These are phyloP conservation scores for Bruguiera sexangula DNA, from an alignment of 345 rosid species.

Conservation along the genomic window DNA sequence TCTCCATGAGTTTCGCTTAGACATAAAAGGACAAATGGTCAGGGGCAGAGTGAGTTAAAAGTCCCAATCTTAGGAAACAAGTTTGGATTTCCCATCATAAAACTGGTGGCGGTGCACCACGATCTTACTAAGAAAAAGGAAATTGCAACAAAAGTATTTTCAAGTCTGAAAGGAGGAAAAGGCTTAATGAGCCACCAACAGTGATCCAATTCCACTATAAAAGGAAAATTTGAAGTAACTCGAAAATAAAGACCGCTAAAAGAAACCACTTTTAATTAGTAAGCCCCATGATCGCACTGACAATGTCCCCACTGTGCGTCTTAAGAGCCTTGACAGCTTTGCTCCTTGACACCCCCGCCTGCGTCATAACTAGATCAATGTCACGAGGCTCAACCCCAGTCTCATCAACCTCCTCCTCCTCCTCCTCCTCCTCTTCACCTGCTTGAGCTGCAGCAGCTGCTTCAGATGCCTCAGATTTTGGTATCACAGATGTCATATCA, in stretches of 20 bases:
- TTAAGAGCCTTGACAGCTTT: constrained; percentile 83
- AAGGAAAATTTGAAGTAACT: too few relatives aligned
- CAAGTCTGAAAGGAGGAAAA: too few relatives aligned
- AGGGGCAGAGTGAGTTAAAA: too few relatives aligned
- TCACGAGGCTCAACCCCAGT: constrained; percentile 73
- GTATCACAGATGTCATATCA: constrained; percentile 50
- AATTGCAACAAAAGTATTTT: too few relatives aligned
- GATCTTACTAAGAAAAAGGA: too few relatives aligned
- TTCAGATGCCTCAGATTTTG: constrained; percentile 51
- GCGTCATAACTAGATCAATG: constrained; percentile 84
- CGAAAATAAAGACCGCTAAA: not conserved
- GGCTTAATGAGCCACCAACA: too few relatives aligned
- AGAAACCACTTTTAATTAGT: constrained; percentile 42
- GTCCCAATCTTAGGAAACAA: too few relatives aligned
- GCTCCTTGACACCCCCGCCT: constrained; percentile 65
- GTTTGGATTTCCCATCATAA: too few relatives aligned
- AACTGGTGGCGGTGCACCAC: too few relatives aligned
- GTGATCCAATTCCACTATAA: too few relatives aligned
- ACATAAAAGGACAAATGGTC: too few relatives aligned
- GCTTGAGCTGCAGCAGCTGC: constrained; percentile 27
- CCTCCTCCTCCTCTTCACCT: constrained; percentile 76
- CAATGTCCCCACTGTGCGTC: constrained; percentile 73
- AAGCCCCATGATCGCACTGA: constrained; percentile 90
- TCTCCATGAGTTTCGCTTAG: too few relatives aligned
- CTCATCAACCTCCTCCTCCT: constrained; percentile 65